Evolutionary conservation across 768 basidiomycete genomes (phyloP).

Genomic region (Rhizopogon vulgaris): DNA sequence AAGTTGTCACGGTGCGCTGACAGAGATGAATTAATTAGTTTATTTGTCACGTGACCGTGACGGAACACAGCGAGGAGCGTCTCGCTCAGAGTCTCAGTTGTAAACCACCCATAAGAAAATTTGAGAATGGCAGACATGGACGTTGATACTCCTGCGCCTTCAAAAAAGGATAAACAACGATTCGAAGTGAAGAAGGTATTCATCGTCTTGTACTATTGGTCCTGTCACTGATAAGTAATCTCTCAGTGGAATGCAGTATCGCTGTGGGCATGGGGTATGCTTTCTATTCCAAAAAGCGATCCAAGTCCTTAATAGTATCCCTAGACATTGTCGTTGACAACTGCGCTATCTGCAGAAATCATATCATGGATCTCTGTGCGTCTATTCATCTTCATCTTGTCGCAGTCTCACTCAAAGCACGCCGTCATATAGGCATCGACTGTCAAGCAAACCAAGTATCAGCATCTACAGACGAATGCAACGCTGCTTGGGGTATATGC

Average conservation of each 20-base stretch:
- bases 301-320: slow-evolving; percentile 5
- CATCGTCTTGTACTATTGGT: slow-evolving; percentile 2
- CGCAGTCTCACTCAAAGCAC: slow-evolving; percentile 2
- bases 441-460: slow-evolving; percentile 99
- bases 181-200: slow-evolving; percentile 99
- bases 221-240: neutral
- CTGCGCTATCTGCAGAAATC: slow-evolving; percentile 98
- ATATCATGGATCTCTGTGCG: slow-evolving; percentile 99
- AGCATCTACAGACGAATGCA: slow-evolving; percentile 93
- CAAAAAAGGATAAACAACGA: slow-evolving; percentile 62
- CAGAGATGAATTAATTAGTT: too few species aligned
- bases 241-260: slow-evolving; percentile 96
- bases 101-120: neutral
- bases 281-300: neutral
- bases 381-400: slow-evolving; percentile 5
- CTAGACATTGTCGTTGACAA: slow-evolving; percentile 98
- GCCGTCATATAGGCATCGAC: slow-evolving; percentile 76
- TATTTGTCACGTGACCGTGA: too few species aligned
- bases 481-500: slow-evolving; percentile 98
- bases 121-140: slow-evolving; percentile 58
- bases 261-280: slow-evolving; percentile 95
- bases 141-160: slow-evolving; percentile 46
- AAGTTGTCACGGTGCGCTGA: too few species aligned
- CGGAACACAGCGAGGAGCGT: too few species aligned
- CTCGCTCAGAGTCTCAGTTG: too few species aligned